These are phyloP conservation scores for Iberis pinnata DNA, from an alignment of 345 rosid species.

Conservation along the genomic window DNA sequence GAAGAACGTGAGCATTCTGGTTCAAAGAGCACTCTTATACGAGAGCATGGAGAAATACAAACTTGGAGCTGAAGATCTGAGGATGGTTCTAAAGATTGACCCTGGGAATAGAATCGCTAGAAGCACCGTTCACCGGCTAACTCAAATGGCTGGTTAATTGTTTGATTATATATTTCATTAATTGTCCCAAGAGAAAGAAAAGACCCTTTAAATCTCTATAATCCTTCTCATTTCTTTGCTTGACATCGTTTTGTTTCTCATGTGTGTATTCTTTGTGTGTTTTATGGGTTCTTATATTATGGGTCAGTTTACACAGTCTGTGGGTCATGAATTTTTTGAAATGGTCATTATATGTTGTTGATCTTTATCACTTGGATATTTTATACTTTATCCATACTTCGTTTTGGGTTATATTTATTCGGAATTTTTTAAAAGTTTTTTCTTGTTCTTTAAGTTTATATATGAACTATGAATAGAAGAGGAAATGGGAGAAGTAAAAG, in stretches of 20 bases:
- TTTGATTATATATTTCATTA: neutral
- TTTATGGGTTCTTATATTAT: conserved; percentile 10
- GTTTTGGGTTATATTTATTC: no score
- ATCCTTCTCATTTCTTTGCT: conserved; percentile 1
- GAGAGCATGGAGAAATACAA: conserved; percentile 99
- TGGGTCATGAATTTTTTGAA: neutral
- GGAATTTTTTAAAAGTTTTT: no score
- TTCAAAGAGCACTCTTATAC: conserved; percentile 87
- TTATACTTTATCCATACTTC: no score
- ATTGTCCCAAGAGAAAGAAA: neutral
- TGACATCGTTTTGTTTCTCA: neutral
- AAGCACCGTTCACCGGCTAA: conserved; percentile 91
- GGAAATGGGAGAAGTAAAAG: no score
- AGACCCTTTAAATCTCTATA: neutral
- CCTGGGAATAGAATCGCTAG: conserved; percentile 83
- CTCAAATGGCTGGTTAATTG: conserved; percentile 57
- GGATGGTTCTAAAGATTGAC: conserved; percentile 84
- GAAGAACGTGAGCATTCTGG: conserved; percentile 58
- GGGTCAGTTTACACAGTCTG: neutral
- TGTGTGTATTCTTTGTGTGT: conserved; percentile 15
- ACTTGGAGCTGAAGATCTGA: conserved; percentile 94
- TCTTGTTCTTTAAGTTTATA: no score
- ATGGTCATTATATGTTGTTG: conserved; percentile 3
- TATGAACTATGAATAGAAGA: no score
- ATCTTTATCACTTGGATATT: conserved; percentile 5